Percentiles rank a stretch among this genome's conserved stretches.
These are phyloP conservation scores for Torulaspora delbrueckii DNA, from an alignment of 805 yeast species.

Conservation along the genomic window DNA sequence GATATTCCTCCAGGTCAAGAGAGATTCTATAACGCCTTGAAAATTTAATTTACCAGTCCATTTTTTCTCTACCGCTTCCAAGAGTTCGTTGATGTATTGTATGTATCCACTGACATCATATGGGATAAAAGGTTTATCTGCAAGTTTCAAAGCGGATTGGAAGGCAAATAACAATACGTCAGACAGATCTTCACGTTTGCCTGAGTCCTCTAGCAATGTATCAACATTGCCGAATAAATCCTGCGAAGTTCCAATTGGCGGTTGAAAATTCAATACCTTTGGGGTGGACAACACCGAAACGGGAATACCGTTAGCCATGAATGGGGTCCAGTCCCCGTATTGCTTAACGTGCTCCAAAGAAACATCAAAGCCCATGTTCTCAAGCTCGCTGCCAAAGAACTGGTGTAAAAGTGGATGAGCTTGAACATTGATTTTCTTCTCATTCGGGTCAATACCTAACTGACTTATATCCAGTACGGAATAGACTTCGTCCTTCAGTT, in stretches of 20 bases:
- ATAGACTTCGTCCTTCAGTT: constrained; percentile 55
- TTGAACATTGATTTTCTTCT: constrained; percentile 47
- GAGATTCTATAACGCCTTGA: constrained; percentile 27
- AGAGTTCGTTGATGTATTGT: constrained; percentile 40
- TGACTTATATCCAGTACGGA: constrained; percentile 66
- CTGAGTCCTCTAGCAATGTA: constrained; percentile 39
- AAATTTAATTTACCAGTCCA: constrained; percentile 29
- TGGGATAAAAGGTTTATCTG: constrained; percentile 75
- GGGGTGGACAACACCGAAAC: constrained; percentile 27
- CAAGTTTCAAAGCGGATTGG: constrained; percentile 49
- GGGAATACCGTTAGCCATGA: constrained; percentile 54
- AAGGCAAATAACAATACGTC: constrained; percentile 55
- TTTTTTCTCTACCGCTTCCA: constrained; percentile 40
- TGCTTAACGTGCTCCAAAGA: constrained; percentile 33
- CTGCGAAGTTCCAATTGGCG: constrained; percentile 60
- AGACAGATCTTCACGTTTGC: constrained; percentile 48
- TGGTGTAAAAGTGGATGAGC: constrained; percentile 62
- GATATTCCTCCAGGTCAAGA: constrained; percentile 39
- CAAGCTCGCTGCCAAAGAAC: constrained; percentile 39
- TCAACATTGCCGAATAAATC: constrained; percentile 59
- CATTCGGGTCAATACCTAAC: constrained; percentile 46
- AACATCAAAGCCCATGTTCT: constrained; percentile 25
- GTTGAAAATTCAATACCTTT: constrained; percentile 27
- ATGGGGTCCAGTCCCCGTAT: constrained; percentile 65
- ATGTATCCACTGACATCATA: constrained; percentile 50